Conservation (phyloP, 1,284 basidiomycete genomes). For the Omphalotus olearius region DNA sequence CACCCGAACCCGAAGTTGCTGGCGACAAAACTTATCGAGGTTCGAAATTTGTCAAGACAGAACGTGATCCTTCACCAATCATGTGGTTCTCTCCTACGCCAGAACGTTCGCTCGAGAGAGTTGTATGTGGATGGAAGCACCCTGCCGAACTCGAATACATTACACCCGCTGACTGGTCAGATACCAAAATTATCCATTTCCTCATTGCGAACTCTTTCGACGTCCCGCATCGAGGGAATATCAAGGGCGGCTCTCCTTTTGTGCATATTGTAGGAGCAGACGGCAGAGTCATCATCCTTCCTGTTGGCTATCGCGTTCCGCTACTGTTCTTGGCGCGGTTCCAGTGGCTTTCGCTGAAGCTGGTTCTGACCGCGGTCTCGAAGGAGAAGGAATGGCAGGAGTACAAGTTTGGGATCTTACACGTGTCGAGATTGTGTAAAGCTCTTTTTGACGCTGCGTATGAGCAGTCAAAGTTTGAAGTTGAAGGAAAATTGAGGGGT, state of each 20-base stretch:
- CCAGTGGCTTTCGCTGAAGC: conserved; percentile 32
- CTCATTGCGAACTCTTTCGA: conserved; percentile 30
- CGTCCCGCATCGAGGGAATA: conserved; percentile 25
- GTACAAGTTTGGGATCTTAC: conserved; percentile 36
- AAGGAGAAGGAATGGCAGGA: conserved; percentile 33
- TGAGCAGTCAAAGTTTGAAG: conserved; percentile 16
- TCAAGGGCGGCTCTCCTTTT: conserved; percentile 17
- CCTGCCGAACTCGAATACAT: conserved; percentile 33
- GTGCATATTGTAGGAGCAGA: conserved; percentile 17
- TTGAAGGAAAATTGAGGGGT: conserved; percentile 5
- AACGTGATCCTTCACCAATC: too few relatives aligned
- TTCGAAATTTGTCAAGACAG: too few relatives aligned
- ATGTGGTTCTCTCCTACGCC: too few relatives aligned
- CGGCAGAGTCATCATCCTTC: conserved; percentile 21
- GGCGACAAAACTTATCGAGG: too few relatives aligned
- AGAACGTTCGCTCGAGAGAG: not conserved
- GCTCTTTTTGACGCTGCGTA: conserved; percentile 29
- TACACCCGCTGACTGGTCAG: conserved; percentile 25
- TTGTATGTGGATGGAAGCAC: conserved; percentile 25
- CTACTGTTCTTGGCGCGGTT: conserved; percentile 39
- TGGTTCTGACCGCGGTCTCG: conserved; percentile 29
- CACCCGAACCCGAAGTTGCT: too few relatives aligned
- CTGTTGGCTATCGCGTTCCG: conserved; percentile 34
- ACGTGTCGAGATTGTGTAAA: conserved; percentile 32
- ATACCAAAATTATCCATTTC: conserved; percentile 28